These are phyloP conservation scores for Mycena filopes DNA, from an alignment of 768 basidiomycete species.

Conservation along the genomic window DNA sequence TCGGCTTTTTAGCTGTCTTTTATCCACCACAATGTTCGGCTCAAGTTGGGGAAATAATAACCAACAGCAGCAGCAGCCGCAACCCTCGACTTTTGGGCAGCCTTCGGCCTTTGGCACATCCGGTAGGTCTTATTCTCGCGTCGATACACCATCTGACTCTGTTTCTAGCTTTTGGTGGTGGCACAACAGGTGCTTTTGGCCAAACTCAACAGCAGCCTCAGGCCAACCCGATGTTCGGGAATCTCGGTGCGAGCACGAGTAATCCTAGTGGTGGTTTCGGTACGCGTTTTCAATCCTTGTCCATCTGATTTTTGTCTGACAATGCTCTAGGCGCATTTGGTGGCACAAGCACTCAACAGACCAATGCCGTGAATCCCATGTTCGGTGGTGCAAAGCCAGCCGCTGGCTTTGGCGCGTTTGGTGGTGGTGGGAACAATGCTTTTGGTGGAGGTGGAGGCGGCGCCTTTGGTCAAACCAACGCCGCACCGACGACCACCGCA, in stretches of 20 bases:
- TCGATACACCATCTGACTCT: conserved; percentile 37
- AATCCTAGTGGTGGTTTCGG: conserved; percentile 53
- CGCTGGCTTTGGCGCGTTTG: conserved; percentile 82
- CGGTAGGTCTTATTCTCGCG: conserved; percentile 49
- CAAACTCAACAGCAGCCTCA: conserved; percentile 70
- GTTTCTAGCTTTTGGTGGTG: conserved; percentile 61
- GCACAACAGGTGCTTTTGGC: conserved; percentile 64
- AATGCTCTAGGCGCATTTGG: conserved; percentile 58
- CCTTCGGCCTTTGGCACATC: conserved; percentile 70
- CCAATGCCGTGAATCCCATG: conserved; percentile 51
- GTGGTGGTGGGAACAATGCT: conserved; percentile 59
- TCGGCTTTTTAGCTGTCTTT: conserved; percentile 1
- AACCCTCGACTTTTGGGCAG: conserved; percentile 76
- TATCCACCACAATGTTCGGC: conserved; percentile 66
- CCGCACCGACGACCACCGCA: conserved; percentile 43
- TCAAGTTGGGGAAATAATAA: conserved; percentile 79
- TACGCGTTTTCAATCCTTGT: conserved; percentile 42
- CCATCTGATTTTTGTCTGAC: conserved; percentile 32
- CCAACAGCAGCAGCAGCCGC: conserved; percentile 69
- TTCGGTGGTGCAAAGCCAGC: conserved; percentile 79
- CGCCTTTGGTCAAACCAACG: conserved; percentile 53
- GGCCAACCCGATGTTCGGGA: conserved; percentile 87
- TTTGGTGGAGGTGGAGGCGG: conserved; percentile 62
- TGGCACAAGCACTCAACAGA: conserved; percentile 47
- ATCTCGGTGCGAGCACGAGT: conserved; percentile 51